A percentile compares a stretch with the other conserved stretches of the same genome.
phyloP scores from a whole-genome alignment of 1,284 basidiomycete species.

The Cerrena zonata region DNA sequence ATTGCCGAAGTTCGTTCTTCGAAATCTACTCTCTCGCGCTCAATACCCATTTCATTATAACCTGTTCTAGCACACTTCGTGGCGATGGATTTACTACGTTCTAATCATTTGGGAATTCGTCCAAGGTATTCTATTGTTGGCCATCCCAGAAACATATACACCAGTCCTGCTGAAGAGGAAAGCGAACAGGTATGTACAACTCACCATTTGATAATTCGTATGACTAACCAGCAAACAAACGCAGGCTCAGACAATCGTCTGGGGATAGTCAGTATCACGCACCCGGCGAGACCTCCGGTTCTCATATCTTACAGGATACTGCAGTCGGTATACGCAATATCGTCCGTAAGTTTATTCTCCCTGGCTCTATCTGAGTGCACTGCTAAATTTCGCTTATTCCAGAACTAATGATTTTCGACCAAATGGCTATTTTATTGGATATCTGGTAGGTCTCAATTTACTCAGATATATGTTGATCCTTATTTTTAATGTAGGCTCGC shows the following conservation, averaged over 20 bases:
- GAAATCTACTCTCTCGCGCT: neutral
- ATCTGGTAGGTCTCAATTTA: conserved; percentile 35
- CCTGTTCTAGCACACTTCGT: conserved; percentile 40
- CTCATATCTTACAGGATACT: conserved; percentile 35
- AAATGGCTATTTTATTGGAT: conserved; percentile 70
- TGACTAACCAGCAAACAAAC: no score
- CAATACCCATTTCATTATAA: neutral
- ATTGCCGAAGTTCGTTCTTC: conserved; percentile 37
- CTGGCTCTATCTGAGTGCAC: neutral
- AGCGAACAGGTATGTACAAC: conserved; percentile 37
- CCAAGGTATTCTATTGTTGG: conserved; percentile 40
- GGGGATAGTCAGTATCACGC: conserved; percentile 52
- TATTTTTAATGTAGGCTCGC: conserved; percentile 35
- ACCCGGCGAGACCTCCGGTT: conserved; percentile 45
- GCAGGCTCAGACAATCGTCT: conserved; percentile 49
- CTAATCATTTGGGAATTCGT: conserved; percentile 58
- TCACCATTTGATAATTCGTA: no score
- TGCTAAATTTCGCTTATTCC: neutral
- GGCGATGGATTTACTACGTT: conserved; percentile 77
- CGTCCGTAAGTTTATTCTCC: conserved; percentile 52
- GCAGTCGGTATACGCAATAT: conserved; percentile 44
- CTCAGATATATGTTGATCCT: neutral
- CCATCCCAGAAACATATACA: conserved; percentile 72
- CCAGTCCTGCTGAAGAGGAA: conserved; percentile 60
- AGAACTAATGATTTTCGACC: conserved; percentile 67